A percentile compares a stretch with the other conserved stretches of the same genome.
phyloP scores from a whole-genome alignment of 768 basidiomycete species.

The Dioszegia aurantiaca region DNA sequence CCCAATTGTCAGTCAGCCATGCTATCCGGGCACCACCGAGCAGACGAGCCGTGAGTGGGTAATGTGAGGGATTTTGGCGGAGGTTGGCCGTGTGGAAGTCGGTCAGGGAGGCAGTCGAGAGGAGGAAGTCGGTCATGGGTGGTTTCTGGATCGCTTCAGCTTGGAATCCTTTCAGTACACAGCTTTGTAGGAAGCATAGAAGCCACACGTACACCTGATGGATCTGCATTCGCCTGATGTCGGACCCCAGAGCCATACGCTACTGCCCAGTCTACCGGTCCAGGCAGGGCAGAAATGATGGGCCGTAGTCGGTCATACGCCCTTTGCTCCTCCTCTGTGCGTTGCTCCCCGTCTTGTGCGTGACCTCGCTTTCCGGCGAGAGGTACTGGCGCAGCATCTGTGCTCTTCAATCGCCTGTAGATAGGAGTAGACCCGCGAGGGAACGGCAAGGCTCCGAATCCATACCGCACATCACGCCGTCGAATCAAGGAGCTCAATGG shows the following conservation, averaged over 20 bases:
- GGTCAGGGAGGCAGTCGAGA: conserved; percentile 86
- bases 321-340: conserved; percentile 19
- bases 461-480: no score
- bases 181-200: background rate
- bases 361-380: background rate
- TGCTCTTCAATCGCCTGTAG: background rate
- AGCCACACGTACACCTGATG: conserved; percentile 7
- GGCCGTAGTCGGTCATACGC: conserved; percentile 33
- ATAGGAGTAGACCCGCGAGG: no score
- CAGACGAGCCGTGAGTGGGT: conserved; percentile 79
- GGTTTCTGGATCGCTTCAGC: conserved; percentile 41
- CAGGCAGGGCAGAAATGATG: conserved; percentile 73
- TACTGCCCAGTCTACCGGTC: conserved; percentile 92
- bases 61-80: conserved; percentile 85
- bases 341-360: background rate
- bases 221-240: conserved; percentile 67
- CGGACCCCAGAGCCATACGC: conserved; percentile 97
- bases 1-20: conserved; percentile 61
- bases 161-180: background rate
- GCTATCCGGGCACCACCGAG: conserved; percentile 81
- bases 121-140: conserved; percentile 95
- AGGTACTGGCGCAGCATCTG: no score
- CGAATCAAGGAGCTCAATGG: no score
- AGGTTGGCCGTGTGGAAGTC: conserved; percentile 97
- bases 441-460: no score